Base-by-base conservation (phyloP, 2,329 filamentous ascomycete species). In the Sarocladium brachiariae region DNA sequence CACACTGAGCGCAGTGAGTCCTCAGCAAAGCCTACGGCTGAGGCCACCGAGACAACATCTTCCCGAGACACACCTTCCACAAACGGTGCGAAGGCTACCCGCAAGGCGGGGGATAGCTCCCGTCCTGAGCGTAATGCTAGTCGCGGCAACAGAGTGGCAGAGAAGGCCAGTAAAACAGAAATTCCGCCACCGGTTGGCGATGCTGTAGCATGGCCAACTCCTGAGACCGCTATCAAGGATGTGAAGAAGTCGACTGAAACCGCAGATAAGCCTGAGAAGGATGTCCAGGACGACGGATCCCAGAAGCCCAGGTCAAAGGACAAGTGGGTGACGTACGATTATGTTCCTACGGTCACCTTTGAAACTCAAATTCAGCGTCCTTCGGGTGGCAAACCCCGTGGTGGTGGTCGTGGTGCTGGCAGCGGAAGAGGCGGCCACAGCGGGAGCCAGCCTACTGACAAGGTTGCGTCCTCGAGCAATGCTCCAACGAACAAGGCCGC, bases 181-280 rank as follows among this genome's bases (percentile, higher is more conserved):
- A 55, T 68, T 2, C 63, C 73, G 4, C 87, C 87, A 23, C 77
- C 87, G 2, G 85, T 89, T 43, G 83, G 80, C 52, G 91, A 97
- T 65, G 77, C 88, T 47, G 73, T 81, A 50, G 83, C 83, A 18
- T 99, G 93, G 93, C 93, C 93, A 14, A 97, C 92, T 2, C 90
- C 90, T 1, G 89, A 96, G 58, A 81, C 85, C 49, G 83, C 84
- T 47, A 67, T 68, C 41, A 72, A 76, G 56, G 89, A 93, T 58
- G 80, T 87, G 54, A 88, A 87, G 69, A 84, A 84, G 61, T 3
- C 46, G 14, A 13, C 31, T 16, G 90, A 89, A 66, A 69, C 75
- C 2, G 77, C 84, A 51, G 89, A 89, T 66, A 70, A 73, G 50
- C 68, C 73, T 27, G 39, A 88, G 54, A 80, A 84, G 45, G 84